These are phyloP conservation scores for Davidsoniella eucalypti DNA, from an alignment of 2,329 filamentous ascomycete genomes.

Conservation along the genomic window DNA sequence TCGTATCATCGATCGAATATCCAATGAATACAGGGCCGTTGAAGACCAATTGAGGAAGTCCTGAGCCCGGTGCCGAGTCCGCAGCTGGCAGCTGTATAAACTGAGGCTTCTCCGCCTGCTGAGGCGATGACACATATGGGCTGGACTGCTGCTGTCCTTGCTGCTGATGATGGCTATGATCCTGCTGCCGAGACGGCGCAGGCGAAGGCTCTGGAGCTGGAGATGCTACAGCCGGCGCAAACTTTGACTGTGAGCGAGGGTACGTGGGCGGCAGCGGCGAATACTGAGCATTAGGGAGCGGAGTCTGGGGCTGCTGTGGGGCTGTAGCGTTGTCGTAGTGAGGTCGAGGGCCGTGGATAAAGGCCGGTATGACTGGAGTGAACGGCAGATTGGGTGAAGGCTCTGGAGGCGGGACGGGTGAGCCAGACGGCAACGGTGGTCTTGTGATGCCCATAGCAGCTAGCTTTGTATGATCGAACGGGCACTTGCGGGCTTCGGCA, in stretches of 20 bases:
- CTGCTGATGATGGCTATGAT: not conserved
- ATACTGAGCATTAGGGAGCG: no score
- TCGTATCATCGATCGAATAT: slow-evolving; percentile 70
- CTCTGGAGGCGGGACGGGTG: not conserved
- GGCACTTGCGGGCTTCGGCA: slow-evolving; percentile 32
- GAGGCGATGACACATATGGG: not conserved
- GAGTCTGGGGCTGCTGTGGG: no score
- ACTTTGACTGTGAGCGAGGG: no score
- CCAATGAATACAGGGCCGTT: slow-evolving; percentile 91
- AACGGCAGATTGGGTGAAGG: not conserved
- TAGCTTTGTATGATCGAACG: slow-evolving; percentile 37
- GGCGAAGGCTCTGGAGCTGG: no score
- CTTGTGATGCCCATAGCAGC: slow-evolving; percentile 19
- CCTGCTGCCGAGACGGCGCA: not conserved
- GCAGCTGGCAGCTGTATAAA: not conserved
- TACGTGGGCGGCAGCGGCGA: no score
- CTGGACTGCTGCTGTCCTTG: not conserved
- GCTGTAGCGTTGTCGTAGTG: no score
- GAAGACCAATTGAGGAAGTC: slow-evolving; percentile 58
- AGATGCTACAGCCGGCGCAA: no score
- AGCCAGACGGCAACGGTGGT: not conserved
- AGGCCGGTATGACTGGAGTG: not conserved
- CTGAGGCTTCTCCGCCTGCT: not conserved
- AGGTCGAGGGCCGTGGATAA: not conserved
- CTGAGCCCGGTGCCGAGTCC: not conserved